Evolutionary conservation across 306 rosid genomes (phyloP), one percentile per base, ranked within the genome.

Genomic region (Trifolium repens): DNA sequence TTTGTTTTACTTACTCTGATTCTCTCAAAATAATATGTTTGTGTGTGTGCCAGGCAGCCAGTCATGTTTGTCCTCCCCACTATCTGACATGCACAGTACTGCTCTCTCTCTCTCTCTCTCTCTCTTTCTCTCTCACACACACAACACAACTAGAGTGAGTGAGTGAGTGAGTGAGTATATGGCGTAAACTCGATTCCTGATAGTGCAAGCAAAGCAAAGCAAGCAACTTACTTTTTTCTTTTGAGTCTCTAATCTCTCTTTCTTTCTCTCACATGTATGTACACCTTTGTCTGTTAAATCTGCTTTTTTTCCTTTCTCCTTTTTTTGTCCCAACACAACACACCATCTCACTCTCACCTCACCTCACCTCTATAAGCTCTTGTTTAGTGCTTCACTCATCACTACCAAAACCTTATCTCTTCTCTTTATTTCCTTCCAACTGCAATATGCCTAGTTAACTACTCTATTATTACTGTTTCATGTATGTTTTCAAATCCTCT

Each of bases 121-220:
- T 24, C 63, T 58, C 34, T 24, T 37, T 58, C 32, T 4, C 78
- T 81, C 93, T 86, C 82, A 69, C 27, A 88, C 80, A 70, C 83
- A 35, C 63, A 12, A 3, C 83, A 17, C 19, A 17, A 17, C 19
- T 17, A 17, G 24, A 22, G 24, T 22, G 24, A 22, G 24, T 22
- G 24, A 22, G 24, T 73, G 24, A 22, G 24, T 22, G 24, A 22
- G 24, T 22, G 24, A 22, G 24, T 73, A 44, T 8, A 74, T 82
- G 90, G 92, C 87, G 87, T 83, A 83, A 86, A 90, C 89, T 86
- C 65, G 90, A 84, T 87, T 86, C 78, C 88, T 88, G 89, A 78
- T 80, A 83, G 88, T 88, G 89, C 92, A 90, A 88, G 89, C 96
- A 85, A 90, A 90, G 91, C 89, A 86, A 83, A 53, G 55, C 83